Conservation (phyloP, 1,139 yeast species). For the Pichia sp. region DNA sequence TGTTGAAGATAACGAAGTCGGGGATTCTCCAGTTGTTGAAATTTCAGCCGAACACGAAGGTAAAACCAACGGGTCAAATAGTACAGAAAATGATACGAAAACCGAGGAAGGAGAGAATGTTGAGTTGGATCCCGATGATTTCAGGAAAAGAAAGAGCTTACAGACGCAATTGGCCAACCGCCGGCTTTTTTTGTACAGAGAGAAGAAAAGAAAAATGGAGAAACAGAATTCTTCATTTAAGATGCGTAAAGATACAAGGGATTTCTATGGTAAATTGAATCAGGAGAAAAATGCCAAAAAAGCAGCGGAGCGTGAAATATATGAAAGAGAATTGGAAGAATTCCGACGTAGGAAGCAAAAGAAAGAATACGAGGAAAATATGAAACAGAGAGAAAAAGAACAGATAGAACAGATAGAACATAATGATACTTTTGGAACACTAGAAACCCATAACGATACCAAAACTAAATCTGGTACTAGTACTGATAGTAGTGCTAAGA, state of each 20-base stretch:
- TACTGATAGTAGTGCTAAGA: too few relatives aligned
- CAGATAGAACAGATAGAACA: neutral
- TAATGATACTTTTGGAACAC: too few relatives aligned
- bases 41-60: neutral
- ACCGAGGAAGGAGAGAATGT: neutral
- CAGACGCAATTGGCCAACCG: constrained; percentile 33
- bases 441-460: too few relatives aligned
- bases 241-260: constrained; percentile 28
- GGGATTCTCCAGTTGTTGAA: neutral
- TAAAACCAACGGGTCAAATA: neutral
- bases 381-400: neutral
- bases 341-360: constrained; percentile 6
- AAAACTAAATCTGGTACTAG: too few relatives aligned
- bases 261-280: constrained; percentile 19
- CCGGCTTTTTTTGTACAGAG: constrained; percentile 29
- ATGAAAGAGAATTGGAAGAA: constrained; percentile 12
- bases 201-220: constrained; percentile 30
- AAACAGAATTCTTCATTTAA: constrained; percentile 33
- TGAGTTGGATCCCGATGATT: neutral
- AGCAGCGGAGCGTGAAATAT: constrained; percentile 9
- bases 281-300: constrained; percentile 7
- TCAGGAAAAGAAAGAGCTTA: constrained; percentile 14
- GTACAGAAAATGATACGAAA: neutral
- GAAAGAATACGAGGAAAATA: too few relatives aligned
- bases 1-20: neutral